Evolutionary conservation across 768 basidiomycete species (phyloP).

Genomic region (Obba rivulosa): DNA sequence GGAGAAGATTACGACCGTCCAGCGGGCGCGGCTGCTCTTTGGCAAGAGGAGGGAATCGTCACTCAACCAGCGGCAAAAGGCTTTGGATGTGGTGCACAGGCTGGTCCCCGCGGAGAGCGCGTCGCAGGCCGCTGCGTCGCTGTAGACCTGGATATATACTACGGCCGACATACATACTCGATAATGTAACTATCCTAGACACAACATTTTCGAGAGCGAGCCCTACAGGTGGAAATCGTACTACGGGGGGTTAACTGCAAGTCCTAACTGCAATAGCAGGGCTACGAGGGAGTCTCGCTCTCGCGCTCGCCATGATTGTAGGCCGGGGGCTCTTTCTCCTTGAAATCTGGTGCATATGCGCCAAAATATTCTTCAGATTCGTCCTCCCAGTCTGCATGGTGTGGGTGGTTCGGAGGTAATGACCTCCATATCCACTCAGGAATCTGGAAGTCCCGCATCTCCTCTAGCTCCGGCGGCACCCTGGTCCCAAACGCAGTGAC

Average conservation of each 20-base stretch:
- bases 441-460: conserved; percentile 48
- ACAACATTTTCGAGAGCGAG: too few relatives aligned
- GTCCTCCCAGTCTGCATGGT: background rate
- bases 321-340: background rate
- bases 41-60: conserved; percentile 38
- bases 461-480: conserved; percentile 44
- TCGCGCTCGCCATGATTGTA: background rate
- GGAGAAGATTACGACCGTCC: conserved; percentile 34
- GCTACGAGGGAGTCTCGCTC: too few relatives aligned
- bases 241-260: too few relatives aligned
- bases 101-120: conserved; percentile 6
- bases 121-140: background rate
- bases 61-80: conserved; percentile 32
- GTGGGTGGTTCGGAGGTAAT: too few relatives aligned
- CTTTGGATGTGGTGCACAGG: conserved; percentile 32
- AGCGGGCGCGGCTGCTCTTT: conserved; percentile 38
- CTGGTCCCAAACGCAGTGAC: conserved; percentile 56
- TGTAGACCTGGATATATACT: background rate
- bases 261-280: too few relatives aligned
- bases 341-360: background rate
- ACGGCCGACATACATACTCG: conserved; percentile 1
- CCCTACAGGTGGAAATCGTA: too few relatives aligned
- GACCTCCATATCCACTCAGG: conserved; percentile 43
- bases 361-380: background rate
- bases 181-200: background rate